phyloP scores from a whole-genome alignment of 1,284 basidiomycete species.

The Tetrapyrgos nigripes region DNA sequence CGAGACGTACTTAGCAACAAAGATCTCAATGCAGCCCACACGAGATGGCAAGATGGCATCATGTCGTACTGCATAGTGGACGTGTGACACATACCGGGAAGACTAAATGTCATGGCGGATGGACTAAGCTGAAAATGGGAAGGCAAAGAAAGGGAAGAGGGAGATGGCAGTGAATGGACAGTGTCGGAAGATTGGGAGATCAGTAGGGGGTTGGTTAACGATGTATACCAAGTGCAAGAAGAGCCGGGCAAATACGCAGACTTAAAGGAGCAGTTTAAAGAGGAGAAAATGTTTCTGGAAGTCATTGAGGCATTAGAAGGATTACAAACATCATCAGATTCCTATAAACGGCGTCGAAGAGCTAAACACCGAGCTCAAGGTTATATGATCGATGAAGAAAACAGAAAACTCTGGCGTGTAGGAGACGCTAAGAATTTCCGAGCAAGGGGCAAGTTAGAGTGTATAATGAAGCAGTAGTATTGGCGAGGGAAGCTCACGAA shows the following conservation, averaged over 20 bases:
- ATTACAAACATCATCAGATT: too few species aligned
- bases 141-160: slow-evolving; percentile 8
- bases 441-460: slow-evolving; percentile 23
- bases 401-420: slow-evolving; percentile 24
- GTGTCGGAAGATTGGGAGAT: slow-evolving; percentile 18
- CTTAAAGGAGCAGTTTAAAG: slow-evolving; percentile 28
- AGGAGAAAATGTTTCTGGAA: slow-evolving; percentile 32
- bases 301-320: too few species aligned
- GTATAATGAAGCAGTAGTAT: too few species aligned
- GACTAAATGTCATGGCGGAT: slow-evolving; percentile 16
- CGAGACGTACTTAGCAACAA: slow-evolving; percentile 12
- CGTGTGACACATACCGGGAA: slow-evolving; percentile 17
- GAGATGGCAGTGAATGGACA: slow-evolving; percentile 39
- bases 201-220: slow-evolving; percentile 31
- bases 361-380: slow-evolving; percentile 33
- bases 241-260: not conserved
- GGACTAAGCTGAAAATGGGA: slow-evolving; percentile 11
- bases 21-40: slow-evolving; percentile 14
- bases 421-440: slow-evolving; percentile 16
- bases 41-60: slow-evolving; percentile 18
- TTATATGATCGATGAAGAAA: slow-evolving; percentile 38
- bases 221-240: slow-evolving; percentile 27
- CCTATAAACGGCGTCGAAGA: slow-evolving; percentile 9
- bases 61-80: slow-evolving; percentile 15
- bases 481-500: slow-evolving; percentile 20